Conservation (phyloP, 371 early-diverging fungal species). For the Sporodiniella umbellata region DNA sequence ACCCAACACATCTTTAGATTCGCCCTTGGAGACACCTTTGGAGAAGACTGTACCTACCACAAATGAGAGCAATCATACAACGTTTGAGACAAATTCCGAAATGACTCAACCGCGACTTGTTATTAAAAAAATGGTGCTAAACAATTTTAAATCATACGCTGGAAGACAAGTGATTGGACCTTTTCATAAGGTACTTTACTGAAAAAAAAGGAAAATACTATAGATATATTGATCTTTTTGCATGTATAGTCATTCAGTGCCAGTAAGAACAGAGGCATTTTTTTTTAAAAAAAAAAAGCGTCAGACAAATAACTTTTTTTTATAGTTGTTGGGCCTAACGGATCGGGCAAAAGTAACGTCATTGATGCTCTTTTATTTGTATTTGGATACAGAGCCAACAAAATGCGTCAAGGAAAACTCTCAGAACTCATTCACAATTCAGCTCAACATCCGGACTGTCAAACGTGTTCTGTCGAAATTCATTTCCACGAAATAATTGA, state of each 20-base stretch:
- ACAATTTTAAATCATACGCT: constrained; percentile 97
- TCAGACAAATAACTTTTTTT: neutral
- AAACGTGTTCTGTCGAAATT: constrained; percentile 89
- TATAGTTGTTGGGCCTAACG: constrained; percentile 96
- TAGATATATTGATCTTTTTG: neutral
- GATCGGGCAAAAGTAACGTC: constrained; percentile 99
- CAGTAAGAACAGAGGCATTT: constrained; percentile 15
- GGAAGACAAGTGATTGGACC: constrained; percentile 94
- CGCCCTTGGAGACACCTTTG: neutral
- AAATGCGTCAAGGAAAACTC: constrained; percentile 97
- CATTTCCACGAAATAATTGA: constrained; percentile 92
- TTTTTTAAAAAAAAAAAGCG: neutral
- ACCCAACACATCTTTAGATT: neutral
- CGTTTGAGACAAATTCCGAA: neutral
- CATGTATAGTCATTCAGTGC: constrained; percentile 47
- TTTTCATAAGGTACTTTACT: constrained; percentile 85
- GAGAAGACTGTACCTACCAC: neutral
- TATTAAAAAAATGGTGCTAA: constrained; percentile 88
- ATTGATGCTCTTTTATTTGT: constrained; percentile 99
- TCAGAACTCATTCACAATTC: constrained; percentile 98
- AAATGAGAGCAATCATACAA: neutral
- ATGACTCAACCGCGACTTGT: constrained; percentile 63
- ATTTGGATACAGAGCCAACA: constrained; percentile 99
- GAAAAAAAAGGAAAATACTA: neutral
- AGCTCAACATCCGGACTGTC: constrained; percentile 64